Conservation (phyloP, 176 grass and related monocot species). For the Lolium perenne region DNA sequence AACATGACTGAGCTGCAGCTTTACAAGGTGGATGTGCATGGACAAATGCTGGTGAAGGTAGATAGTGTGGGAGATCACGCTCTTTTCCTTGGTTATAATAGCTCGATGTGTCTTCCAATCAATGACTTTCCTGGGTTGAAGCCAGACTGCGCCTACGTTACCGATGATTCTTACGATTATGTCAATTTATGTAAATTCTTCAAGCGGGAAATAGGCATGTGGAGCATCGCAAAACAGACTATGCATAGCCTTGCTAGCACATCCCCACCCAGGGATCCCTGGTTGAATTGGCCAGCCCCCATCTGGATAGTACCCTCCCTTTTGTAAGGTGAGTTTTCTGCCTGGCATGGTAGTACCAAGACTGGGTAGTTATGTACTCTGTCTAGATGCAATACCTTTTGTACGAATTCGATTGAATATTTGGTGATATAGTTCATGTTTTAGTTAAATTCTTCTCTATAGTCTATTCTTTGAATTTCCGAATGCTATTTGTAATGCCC, state of each 20-base stretch:
- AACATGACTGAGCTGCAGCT: neutral
- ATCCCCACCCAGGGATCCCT: neutral
- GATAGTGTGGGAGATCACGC: neutral
- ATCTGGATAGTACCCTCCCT: too few species aligned
- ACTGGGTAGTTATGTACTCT: too few species aligned
- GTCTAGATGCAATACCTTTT: too few species aligned
- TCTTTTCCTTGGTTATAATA: constrained; percentile 17
- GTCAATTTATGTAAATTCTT: neutral
- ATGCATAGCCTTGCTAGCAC: neutral
- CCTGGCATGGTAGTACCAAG: too few species aligned
- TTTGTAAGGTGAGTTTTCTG: too few species aligned
- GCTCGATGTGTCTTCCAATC: neutral
- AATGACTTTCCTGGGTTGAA: constrained; percentile 18
- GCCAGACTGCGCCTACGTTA: neutral
- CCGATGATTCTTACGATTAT: neutral
- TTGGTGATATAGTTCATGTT: too few species aligned
- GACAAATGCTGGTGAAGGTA: neutral
- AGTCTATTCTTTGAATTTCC: too few species aligned
- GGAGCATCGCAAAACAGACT: neutral
- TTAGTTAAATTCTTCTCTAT: too few species aligned
- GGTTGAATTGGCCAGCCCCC: neutral
- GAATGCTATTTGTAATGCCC: too few species aligned
- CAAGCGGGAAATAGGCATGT: neutral
- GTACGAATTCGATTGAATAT: too few species aligned
- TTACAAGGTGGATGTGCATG: constrained; percentile 18